Evolutionary conservation across 805 yeast species (phyloP).

Genomic region (Kregervanrija fluxuum): DNA sequence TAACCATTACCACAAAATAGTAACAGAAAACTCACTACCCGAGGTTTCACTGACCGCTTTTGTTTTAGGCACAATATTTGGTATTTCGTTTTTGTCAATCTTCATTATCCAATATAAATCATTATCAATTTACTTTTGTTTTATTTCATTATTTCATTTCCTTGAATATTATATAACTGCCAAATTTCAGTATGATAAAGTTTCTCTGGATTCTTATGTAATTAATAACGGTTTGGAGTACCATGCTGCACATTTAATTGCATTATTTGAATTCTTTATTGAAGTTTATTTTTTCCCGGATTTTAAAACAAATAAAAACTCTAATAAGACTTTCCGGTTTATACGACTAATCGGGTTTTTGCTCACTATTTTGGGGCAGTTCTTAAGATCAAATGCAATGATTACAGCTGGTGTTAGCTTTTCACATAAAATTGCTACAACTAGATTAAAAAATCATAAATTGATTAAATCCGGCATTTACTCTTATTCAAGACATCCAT

Average conservation of each 20-base stretch:
- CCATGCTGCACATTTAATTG: slow-evolving; percentile 46
- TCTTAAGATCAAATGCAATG: slow-evolving; percentile 72
- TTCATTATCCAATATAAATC: slow-evolving; percentile 26
- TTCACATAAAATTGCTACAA: slow-evolving; percentile 65
- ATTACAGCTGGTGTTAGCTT: slow-evolving; percentile 79
- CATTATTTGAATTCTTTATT: slow-evolving; percentile 42
- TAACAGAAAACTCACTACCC: slow-evolving; percentile 31
- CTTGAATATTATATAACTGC: slow-evolving; percentile 81
- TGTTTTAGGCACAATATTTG: slow-evolving; percentile 36
- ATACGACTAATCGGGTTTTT: slow-evolving; percentile 37
- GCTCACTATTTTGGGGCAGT: slow-evolving; percentile 55
- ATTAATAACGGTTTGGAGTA: slow-evolving; percentile 58
- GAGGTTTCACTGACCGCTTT: slow-evolving; percentile 38
- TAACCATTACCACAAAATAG: too few relatives aligned
- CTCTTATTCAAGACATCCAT: slow-evolving; percentile 68
- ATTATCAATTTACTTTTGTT: slow-evolving; percentile 38
- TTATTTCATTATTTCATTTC: slow-evolving; percentile 63
- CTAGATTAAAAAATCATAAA: slow-evolving; percentile 46
- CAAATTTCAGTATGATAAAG: slow-evolving; percentile 55
- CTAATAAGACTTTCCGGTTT: background rate
- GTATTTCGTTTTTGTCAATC: slow-evolving; percentile 28
- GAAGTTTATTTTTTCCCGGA: slow-evolving; percentile 37
- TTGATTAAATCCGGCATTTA: slow-evolving; percentile 76
- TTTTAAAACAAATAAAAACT: slow-evolving; percentile 25
- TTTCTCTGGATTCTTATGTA: slow-evolving; percentile 63